phyloP scores from a whole-genome alignment of 495 filamentous ascomycete genomes.

The Elaphomyces granulatus region DNA sequence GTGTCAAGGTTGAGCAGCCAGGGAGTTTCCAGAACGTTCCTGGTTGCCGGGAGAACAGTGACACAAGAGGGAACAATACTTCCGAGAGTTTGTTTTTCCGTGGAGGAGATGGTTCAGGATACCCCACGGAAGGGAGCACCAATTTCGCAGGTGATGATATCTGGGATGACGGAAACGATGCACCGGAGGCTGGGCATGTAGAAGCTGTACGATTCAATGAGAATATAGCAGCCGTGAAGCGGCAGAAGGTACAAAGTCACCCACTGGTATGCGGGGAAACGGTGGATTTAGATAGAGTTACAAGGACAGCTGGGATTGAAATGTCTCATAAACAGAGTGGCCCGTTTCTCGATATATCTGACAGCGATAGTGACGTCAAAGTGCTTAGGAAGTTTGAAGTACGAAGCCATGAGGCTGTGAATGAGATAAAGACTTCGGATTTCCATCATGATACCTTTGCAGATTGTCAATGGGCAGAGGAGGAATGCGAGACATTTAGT shows the following conservation, averaged over 20 bases:
- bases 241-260: slow-evolving; percentile 22
- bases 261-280: background rate
- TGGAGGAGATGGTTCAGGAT: slow-evolving; percentile 28
- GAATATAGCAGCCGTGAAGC: slow-evolving; percentile 20
- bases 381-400: too few species aligned
- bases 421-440: background rate
- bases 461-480: background rate
- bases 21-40: slow-evolving; percentile 2
- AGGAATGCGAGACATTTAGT: slow-evolving; percentile 4
- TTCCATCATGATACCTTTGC: background rate
- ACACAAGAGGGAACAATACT: slow-evolving; percentile 10
- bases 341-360: slow-evolving; percentile 55
- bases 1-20: slow-evolving; percentile 12
- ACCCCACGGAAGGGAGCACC: background rate
- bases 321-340: slow-evolving; percentile 20
- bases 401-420: too few species aligned
- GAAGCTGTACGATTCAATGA: slow-evolving; percentile 18
- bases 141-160: slow-evolving; percentile 17
- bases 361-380: too few species aligned
- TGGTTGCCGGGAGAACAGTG: slow-evolving; percentile 13
- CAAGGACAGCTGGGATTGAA: background rate
- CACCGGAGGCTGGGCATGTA: background rate
- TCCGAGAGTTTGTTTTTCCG: slow-evolving; percentile 26
- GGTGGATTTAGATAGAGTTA: slow-evolving; percentile 9
- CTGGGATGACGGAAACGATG: slow-evolving; percentile 21